phyloP scores from a whole-genome alignment of 768 basidiomycete genomes.

The Termitomyces sp. region DNA sequence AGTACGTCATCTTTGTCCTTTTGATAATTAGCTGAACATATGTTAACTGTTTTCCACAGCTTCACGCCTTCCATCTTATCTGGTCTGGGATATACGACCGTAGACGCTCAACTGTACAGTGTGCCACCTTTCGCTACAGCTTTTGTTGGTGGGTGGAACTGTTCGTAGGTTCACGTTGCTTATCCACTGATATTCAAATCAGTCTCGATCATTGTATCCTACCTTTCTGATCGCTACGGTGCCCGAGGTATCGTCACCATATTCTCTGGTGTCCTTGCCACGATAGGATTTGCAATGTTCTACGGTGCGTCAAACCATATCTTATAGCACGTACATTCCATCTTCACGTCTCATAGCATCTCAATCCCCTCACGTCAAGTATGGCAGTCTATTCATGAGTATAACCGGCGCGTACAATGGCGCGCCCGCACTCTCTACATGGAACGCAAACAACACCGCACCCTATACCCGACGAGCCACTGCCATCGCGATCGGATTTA shows the following conservation, averaged over 20 bases:
- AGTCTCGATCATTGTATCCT: slow-evolving; percentile 37
- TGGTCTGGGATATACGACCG: slow-evolving; percentile 52
- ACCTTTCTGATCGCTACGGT: slow-evolving; percentile 50
- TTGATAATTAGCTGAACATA: neutral
- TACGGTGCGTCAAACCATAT: slow-evolving; percentile 34
- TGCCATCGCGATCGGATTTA: slow-evolving; percentile 53
- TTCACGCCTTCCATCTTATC: slow-evolving; percentile 75
- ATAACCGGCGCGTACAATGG: slow-evolving; percentile 50
- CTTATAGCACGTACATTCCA: neutral
- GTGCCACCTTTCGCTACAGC: slow-evolving; percentile 54
- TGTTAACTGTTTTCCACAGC: slow-evolving; percentile 25
- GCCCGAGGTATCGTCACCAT: slow-evolving; percentile 48
- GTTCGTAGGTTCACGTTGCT: neutral
- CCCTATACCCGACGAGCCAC: slow-evolving; percentile 58
- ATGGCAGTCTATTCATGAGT: slow-evolving; percentile 55
- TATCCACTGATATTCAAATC: neutral
- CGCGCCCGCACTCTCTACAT: slow-evolving; percentile 52
- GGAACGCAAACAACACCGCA: slow-evolving; percentile 60
- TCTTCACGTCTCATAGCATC: slow-evolving; percentile 28
- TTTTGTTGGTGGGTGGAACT: slow-evolving; percentile 40
- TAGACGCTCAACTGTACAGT: slow-evolving; percentile 58
- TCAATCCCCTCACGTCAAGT: slow-evolving; percentile 36
- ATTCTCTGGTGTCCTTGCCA: slow-evolving; percentile 37
- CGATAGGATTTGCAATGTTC: slow-evolving; percentile 56
- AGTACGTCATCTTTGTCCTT: slow-evolving; percentile 30